Evolutionary conservation across 805 yeast genomes (phyloP), one percentile per base, ranked within the genome.

Genomic region (Saccharomycopsis vini): DNA sequence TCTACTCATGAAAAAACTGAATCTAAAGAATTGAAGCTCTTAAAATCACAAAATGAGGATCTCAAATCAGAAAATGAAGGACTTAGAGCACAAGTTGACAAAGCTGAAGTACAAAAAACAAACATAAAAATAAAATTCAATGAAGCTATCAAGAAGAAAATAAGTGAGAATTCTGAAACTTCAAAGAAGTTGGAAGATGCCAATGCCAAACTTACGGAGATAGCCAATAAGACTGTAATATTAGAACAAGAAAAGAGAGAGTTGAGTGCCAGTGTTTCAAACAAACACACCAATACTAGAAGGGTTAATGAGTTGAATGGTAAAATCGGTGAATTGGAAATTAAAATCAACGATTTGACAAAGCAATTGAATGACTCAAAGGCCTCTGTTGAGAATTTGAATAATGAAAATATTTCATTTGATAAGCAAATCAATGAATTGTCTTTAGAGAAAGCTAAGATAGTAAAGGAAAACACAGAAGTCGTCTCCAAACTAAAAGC

Each of bases 1-100:
- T 64, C 63, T 43, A 70, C 65, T 42, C 66, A 65, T 46, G 70
- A 69, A 37, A 67, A 71, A 15, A 57, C 71, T 42, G 76, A 71
- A 54, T 75, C 77, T 5, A 66, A 56, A 4, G 74, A 71, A 47
- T 59, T 66, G 45, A 59, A 61, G n/a, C 54, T 53, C 12, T 53
- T 69, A 45, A 63, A 64, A 50, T 58, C 51, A 9, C 55, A 56
- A 33, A 36, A 50, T 28, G 38, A 47, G 42, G 39, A 35, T 7
- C 37, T 52, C 4, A 58, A 52, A 35, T 57, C 50, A 36, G 56
- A 57, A 34, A 35, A 50, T 26, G 36, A 47, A 43, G 39, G 34
- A 9, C 38, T 52, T 5, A 57, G 52, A 35, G 58, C 50, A 36
- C 48, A 49, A 32, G 48, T 40, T n/a, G 47, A 43, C 5, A 57